Evolutionary conservation across 2,329 filamentous ascomycete species (phyloP), one percentile per base, ranked within the genome.

Genomic region (Fusarium sp.): DNA sequence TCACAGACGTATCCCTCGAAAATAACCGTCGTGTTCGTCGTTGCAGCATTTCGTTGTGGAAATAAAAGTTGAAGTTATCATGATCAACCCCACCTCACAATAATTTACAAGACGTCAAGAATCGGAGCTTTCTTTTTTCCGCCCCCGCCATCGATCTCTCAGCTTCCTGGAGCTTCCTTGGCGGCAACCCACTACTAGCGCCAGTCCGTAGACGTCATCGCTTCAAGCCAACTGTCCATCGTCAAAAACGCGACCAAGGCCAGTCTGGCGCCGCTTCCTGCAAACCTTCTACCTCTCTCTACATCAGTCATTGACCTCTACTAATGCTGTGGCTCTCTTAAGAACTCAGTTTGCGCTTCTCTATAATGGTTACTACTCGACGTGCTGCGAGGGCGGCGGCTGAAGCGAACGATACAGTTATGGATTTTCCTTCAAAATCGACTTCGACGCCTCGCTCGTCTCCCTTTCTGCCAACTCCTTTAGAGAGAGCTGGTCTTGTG

Each of bases 401-500:
- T 42, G 63, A 72, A 39, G 44, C 62, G 49, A 47, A 44, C 65
- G 68, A 54, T 62, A 68, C 62, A 64, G 46, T 53, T 20, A 70
- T 75, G 67, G 33, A 62, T 31, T 29, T 70, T 56, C 36, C 63
- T 49, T 17, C 64, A 4, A 68, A 54, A 53, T 50, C 72, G 33
- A 55, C 72, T 4, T 66, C 77, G 55, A 76, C 77, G 29, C 77
- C 73, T 44, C 85, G 86, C 69, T 84, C 81, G 75, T 81, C 84
- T 45, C 91, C 93, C 5, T 90, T 88, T 81, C 85, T 94, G 5
- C 93, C 93, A 8, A 94, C 93, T 4, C 85, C 87, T 13, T 85
- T 91, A 77, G 93, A 97, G 79, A 82, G 86, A 29, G 76, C 89
- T 62, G 84, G 91, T 27, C 87, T 97, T 35, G 80, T 84, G 5